phyloP scores from a whole-genome alignment of 2,329 filamentous ascomycete species.

The Fusarium nygamai region DNA sequence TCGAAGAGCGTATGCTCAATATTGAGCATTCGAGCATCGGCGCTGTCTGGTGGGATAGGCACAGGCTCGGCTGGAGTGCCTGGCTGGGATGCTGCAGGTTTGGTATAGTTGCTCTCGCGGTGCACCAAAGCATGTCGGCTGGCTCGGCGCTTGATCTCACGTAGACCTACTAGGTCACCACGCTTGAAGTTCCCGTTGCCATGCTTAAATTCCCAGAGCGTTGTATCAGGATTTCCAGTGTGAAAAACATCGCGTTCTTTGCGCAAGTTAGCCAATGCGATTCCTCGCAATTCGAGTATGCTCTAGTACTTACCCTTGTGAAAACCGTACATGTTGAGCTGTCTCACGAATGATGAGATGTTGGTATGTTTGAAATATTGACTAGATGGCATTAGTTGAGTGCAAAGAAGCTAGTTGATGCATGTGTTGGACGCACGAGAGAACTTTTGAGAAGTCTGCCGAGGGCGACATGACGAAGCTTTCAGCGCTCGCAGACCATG shows the following conservation, averaged over 20 bases:
- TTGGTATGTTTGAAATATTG: constrained; percentile 99
- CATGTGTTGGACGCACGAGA: constrained; percentile 77
- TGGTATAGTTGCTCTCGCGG: constrained; percentile 85
- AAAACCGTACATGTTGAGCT: constrained; percentile 99
- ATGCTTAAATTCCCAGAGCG: constrained; percentile 98
- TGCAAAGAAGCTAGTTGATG: background rate
- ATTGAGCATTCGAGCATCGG: constrained; percentile 77
- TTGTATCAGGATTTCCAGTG: constrained; percentile 90
- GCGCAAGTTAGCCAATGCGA: constrained; percentile 3
- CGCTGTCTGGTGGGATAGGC: constrained; percentile 74
- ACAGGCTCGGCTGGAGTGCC: constrained; percentile 87
- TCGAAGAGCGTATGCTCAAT: constrained; percentile 89
- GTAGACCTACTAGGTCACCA: constrained; percentile 87
- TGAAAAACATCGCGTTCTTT: constrained; percentile 98
- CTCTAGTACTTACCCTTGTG: constrained; percentile 79
- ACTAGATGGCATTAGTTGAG: constrained; percentile 56
- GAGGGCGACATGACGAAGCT: constrained; percentile 99
- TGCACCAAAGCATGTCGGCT: constrained; percentile 94
- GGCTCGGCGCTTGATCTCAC: constrained; percentile 95
- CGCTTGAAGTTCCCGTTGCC: constrained; percentile 97
- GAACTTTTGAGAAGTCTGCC: constrained; percentile 95
- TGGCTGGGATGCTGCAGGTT: constrained; percentile 78
- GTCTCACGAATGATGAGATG: constrained; percentile 96
- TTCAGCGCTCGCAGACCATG: constrained; percentile 92
- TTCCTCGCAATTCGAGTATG: background rate